phyloP scores from a whole-genome alignment of 192 early-diverging fungal genomes.

The Chytriomyces sp. region DNA sequence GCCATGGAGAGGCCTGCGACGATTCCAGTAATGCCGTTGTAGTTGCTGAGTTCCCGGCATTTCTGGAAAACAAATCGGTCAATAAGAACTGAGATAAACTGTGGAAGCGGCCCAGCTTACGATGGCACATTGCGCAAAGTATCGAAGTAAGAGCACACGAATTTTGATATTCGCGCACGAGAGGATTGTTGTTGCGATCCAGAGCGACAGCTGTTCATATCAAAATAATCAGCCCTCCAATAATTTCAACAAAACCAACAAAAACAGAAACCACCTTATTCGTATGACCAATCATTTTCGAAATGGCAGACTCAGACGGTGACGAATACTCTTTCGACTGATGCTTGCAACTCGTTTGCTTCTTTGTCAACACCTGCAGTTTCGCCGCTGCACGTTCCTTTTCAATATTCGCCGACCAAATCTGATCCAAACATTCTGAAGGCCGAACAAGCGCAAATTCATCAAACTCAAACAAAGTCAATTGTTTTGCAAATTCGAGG shows the following conservation, averaged over 20 bases:
- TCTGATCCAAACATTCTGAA: constrained; percentile 62
- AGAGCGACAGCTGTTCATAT: constrained; percentile 41
- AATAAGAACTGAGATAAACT: neutral
- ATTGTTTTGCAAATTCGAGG: constrained; percentile 59
- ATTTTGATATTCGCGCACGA: constrained; percentile 47
- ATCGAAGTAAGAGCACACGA: constrained; percentile 43
- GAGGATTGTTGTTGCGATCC: constrained; percentile 55
- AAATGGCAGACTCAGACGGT: constrained; percentile 33
- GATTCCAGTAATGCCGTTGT: constrained; percentile 61
- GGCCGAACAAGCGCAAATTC: constrained; percentile 51
- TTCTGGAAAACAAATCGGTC: constrained; percentile 38
- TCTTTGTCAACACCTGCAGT: neutral
- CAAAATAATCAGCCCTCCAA: constrained; percentile 40
- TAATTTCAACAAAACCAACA: constrained; percentile 4
- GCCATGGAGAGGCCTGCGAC: constrained; percentile 61
- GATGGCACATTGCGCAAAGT: constrained; percentile 53
- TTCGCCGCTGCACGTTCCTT: constrained; percentile 45
- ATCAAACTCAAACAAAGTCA: constrained; percentile 58
- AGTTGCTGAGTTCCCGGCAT: constrained; percentile 62
- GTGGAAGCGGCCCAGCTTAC: constrained; percentile 31
- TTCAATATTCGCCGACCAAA: constrained; percentile 54
- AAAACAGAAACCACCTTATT: constrained; percentile 48
- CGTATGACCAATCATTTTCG: constrained; percentile 60
- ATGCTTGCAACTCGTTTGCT: neutral
- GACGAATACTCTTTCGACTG: constrained; percentile 12